These are phyloP conservation scores for Camellia lanceoleosa DNA, from an alignment of 148 eudicot species.

Conservation along the genomic window DNA sequence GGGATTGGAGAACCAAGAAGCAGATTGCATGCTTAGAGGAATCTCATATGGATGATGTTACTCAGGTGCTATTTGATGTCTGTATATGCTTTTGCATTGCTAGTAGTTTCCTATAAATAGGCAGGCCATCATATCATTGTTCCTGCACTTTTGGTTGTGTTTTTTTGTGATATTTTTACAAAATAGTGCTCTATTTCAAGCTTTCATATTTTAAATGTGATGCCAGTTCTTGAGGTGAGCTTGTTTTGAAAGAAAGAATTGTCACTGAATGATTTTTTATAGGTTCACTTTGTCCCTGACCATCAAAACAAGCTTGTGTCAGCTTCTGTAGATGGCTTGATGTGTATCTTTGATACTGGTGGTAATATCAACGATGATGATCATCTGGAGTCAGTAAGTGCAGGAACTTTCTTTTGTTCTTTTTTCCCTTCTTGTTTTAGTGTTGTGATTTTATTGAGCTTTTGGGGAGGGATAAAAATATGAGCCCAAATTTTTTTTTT, in stretches of 20 bases:
- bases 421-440: background rate
- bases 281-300: slow-evolving; percentile 87
- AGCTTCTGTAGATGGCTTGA: slow-evolving; percentile 90
- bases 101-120: background rate
- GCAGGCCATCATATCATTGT: background rate
- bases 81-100: background rate
- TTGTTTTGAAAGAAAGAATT: background rate
- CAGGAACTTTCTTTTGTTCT: background rate
- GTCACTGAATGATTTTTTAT: slow-evolving; percentile 32
- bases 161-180: no score
- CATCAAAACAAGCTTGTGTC: slow-evolving; percentile 79
- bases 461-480: background rate
- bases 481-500: background rate
- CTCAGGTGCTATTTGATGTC: slow-evolving; percentile 53
- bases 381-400: slow-evolving; percentile 76
- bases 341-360: slow-evolving; percentile 83
- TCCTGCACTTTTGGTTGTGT: background rate
- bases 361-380: slow-evolving; percentile 89
- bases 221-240: background rate
- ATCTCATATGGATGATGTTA: slow-evolving; percentile 94
- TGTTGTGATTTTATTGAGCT: background rate
- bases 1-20: slow-evolving; percentile 91
- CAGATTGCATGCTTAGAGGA: slow-evolving; percentile 95
- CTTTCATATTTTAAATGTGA: background rate
- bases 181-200: background rate